These are phyloP conservation scores for Ophiosphaerella korrae DNA, from an alignment of 2,329 filamentous ascomycete genomes.

Conservation along the genomic window DNA sequence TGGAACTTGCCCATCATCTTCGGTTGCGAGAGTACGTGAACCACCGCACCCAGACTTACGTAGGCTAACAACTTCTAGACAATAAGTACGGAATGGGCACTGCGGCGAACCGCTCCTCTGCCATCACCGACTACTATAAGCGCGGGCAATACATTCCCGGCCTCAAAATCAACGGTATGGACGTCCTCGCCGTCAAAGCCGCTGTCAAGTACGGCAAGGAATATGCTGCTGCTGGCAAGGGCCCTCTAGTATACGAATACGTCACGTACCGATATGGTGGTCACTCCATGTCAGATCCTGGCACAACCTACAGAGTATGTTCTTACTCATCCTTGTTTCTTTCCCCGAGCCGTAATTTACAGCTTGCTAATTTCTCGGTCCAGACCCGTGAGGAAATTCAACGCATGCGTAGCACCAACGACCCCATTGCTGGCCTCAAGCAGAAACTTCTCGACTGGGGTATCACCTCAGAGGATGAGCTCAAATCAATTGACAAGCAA, in stretches of 20 bases:
- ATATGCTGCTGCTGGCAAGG: constrained; percentile 80
- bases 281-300: constrained; percentile 99
- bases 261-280: constrained; percentile 99
- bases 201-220: constrained; percentile 94
- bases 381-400: constrained; percentile 96
- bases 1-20: constrained; percentile 97
- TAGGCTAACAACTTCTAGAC: constrained; percentile 62
- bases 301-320: constrained; percentile 86
- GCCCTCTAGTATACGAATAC: constrained; percentile 95
- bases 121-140: constrained; percentile 99
- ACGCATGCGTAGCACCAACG: constrained; percentile 98
- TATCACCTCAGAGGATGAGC: constrained; percentile 88
- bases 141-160: constrained; percentile 99
- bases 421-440: constrained; percentile 97
- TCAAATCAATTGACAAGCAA: constrained; percentile 95
- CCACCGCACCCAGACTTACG: not conserved
- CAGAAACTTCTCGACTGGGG: constrained; percentile 97
- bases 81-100: constrained; percentile 99
- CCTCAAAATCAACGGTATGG: constrained; percentile 99
- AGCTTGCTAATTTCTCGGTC: constrained; percentile 18
- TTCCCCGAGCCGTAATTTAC: no score
- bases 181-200: constrained; percentile 96
- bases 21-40: constrained; percentile 89
- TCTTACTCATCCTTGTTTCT: not conserved
- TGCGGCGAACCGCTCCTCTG: constrained; percentile 88